Percentiles rank a stretch among this genome's conserved stretches.
phyloP scores from a whole-genome alignment of 108 stramenopile species.

The Aureococcus anophagefferens region DNA sequence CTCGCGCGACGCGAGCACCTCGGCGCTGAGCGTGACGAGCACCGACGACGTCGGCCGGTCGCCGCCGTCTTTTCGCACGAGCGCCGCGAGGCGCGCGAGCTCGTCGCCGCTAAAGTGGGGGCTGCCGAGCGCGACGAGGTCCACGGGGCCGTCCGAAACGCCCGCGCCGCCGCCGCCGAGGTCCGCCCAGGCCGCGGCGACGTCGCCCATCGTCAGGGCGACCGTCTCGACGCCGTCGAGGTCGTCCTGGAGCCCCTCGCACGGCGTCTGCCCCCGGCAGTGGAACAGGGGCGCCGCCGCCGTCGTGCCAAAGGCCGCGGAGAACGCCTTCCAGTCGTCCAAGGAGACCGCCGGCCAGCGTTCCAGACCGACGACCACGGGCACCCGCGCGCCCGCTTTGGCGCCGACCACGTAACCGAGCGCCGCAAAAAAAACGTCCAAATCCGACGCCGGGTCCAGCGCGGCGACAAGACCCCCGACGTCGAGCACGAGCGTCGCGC shows the following conservation, averaged over 20 bases:
- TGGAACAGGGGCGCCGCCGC: slow-evolving; percentile 64
- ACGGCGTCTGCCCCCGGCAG: slow-evolving; percentile 51
- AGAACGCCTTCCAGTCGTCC: slow-evolving; percentile 68
- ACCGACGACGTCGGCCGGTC: slow-evolving; percentile 35
- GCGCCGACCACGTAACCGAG: slow-evolving; percentile 59
- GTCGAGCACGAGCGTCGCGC: slow-evolving; percentile 48
- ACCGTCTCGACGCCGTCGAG: too few species aligned
- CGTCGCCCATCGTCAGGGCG: not conserved
- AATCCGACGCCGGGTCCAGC: too few species aligned
- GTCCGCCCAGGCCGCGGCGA: not conserved
- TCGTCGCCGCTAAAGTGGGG: slow-evolving; percentile 62
- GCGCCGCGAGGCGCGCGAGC: slow-evolving; percentile 32
- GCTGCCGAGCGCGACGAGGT: slow-evolving; percentile 65
- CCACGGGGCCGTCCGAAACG: slow-evolving; percentile 26
- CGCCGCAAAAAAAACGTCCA: not conserved
- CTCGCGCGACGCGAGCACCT: slow-evolving; percentile 31
- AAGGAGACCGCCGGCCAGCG: slow-evolving; percentile 26
- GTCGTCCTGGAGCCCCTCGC: too few species aligned
- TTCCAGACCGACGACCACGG: too few species aligned
- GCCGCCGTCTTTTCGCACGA: slow-evolving; percentile 39
- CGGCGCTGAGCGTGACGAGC: slow-evolving; percentile 44
- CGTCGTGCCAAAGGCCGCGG: slow-evolving; percentile 73
- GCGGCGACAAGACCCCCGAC: too few species aligned
- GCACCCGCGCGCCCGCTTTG: too few species aligned
- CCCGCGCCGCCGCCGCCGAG: not conserved